Conservation (phyloP, 805 yeast species). For the Diddensiella caesifluorescens region DNA sequence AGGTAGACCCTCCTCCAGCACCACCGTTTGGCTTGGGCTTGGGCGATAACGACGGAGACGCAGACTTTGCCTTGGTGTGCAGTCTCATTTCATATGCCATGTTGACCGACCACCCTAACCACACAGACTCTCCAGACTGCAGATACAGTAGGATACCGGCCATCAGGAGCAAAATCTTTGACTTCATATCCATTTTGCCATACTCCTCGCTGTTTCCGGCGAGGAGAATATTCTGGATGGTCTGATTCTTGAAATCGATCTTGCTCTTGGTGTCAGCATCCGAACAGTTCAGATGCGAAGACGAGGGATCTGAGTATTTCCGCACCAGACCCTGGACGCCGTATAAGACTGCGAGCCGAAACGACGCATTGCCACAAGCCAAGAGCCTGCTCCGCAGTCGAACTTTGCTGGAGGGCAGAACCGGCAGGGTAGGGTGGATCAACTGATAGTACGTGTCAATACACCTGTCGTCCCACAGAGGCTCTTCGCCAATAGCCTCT, state of each 20-base stretch:
- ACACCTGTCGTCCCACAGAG: conserved; percentile 28
- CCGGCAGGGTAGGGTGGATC: conserved; percentile 36
- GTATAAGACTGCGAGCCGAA: conserved; percentile 27
- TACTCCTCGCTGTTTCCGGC: conserved; percentile 7
- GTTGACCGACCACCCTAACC: conserved; percentile 37
- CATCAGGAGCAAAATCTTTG: conserved; percentile 30
- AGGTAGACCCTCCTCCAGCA: background rate
- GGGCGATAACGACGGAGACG: background rate
- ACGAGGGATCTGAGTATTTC: background rate
- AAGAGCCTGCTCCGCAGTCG: conserved; percentile 29
- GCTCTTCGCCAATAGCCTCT: conserved; percentile 2
- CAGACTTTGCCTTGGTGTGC: conserved; percentile 5
- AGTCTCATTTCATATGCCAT: conserved; percentile 22
- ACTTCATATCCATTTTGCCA: conserved; percentile 13
- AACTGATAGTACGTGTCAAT: conserved; percentile 34
- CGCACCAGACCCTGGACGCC: conserved; percentile 14
- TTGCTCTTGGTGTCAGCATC: conserved; percentile 4
- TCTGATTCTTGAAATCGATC: conserved; percentile 2
- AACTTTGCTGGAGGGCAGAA: conserved; percentile 33
- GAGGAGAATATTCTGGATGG: conserved; percentile 1
- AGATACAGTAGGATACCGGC: conserved; percentile 32
- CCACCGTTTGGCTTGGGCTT: background rate
- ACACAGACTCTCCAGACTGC: conserved; percentile 28
- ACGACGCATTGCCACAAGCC: conserved; percentile 23
- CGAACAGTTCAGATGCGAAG: background rate